Percentiles rank a stretch among this genome's conserved stretches.
These are phyloP conservation scores for Microdochium bolleyi DNA, from an alignment of 2,329 filamentous ascomycete species.

Conservation along the genomic window DNA sequence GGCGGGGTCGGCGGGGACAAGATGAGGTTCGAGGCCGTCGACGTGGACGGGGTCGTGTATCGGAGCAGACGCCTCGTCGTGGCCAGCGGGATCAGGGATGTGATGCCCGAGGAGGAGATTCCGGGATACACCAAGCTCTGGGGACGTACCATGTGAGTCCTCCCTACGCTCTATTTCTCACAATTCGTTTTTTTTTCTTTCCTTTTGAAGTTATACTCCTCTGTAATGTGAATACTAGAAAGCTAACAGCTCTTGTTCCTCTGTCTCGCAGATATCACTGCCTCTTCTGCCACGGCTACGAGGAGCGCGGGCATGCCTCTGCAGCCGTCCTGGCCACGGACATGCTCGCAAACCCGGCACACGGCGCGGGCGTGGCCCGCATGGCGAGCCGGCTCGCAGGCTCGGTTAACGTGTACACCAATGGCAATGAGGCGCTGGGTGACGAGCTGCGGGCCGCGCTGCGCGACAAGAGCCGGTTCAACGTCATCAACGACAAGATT, in stretches of 20 bases:
- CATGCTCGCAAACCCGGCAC: slow-evolving; percentile 15
- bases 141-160: slow-evolving; percentile 38
- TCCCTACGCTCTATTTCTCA: slow-evolving; percentile 2
- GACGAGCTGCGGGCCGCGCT: slow-evolving; percentile 15
- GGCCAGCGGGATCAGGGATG: slow-evolving; percentile 43
- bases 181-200: background rate
- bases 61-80: slow-evolving; percentile 39
- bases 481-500: slow-evolving; percentile 24
- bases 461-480: slow-evolving; percentile 21
- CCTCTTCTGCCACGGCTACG: slow-evolving; percentile 52
- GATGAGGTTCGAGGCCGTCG: slow-evolving; percentile 21
- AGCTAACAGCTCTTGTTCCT: no score
- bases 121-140: slow-evolving; percentile 47
- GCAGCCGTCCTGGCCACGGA: slow-evolving; percentile 38
- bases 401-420: slow-evolving; percentile 41
- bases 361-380: slow-evolving; percentile 28
- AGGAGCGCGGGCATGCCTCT: slow-evolving; percentile 39
- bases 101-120: slow-evolving; percentile 33
- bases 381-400: slow-evolving; percentile 35
- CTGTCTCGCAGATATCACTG: slow-evolving; percentile 41
- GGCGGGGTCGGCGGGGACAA: slow-evolving; percentile 17
- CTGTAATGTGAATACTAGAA: no score
- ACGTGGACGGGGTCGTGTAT: slow-evolving; percentile 32
- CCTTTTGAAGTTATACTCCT: background rate
- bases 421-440: slow-evolving; percentile 28